phyloP scores from a whole-genome alignment of 768 basidiomycete genomes.

The Cyclocybe cylindracea region DNA sequence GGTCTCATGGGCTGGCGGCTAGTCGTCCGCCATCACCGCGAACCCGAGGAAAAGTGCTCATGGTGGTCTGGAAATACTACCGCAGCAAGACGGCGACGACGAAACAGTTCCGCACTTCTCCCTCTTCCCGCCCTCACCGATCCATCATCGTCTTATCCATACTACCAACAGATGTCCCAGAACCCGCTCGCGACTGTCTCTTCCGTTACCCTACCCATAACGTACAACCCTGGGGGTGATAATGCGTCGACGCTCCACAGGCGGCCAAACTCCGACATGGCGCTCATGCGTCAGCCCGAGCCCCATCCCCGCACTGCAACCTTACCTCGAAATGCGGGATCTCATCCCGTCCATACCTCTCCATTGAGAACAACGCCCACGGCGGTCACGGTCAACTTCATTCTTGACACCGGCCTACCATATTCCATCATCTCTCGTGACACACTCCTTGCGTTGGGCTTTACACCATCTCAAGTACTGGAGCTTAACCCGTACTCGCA shows the following conservation, averaged over 20 bases:
- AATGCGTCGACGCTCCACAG: neutral
- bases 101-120: slow-evolving; percentile 1
- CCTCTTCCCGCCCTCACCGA: neutral
- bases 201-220: neutral
- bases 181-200: neutral
- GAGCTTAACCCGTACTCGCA: slow-evolving; percentile 3
- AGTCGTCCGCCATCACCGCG: slow-evolving; percentile 20
- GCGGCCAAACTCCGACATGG: neutral
- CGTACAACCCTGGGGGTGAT: too few relatives aligned
- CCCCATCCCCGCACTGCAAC: neutral
- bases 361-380: neutral
- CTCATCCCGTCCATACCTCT: too few relatives aligned
- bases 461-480: slow-evolving; percentile 10
- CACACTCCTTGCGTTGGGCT: slow-evolving; percentile 28
- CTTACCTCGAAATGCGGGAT: too few relatives aligned
- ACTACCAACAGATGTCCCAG: too few relatives aligned
- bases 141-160: neutral
- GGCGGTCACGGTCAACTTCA: slow-evolving; percentile 27
- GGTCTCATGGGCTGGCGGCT: slow-evolving; percentile 33
- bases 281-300: neutral
- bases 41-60: slow-evolving; percentile 8
- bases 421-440: slow-evolving; percentile 28
- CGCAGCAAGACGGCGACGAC: neutral
- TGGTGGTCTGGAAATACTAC: slow-evolving; percentile 13
- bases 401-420: slow-evolving; percentile 30